phyloP scores from a whole-genome alignment of 2,329 filamentous ascomycete species.

The Colletotrichum filicis region DNA sequence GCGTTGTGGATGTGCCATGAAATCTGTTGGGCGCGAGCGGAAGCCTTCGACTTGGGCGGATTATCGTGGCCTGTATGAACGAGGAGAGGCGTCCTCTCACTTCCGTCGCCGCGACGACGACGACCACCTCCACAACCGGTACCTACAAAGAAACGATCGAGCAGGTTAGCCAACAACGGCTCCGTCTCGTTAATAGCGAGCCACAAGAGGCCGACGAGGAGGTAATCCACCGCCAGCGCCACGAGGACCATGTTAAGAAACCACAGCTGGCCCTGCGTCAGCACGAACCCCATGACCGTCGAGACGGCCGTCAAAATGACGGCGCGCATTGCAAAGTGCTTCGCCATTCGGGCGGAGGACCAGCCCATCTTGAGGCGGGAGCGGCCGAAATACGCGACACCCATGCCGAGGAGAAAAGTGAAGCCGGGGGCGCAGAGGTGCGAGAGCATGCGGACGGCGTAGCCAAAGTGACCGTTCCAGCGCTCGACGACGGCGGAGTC shows the following conservation, averaged over 20 bases:
- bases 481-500: constrained; percentile 47
- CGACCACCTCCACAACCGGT: too few species aligned
- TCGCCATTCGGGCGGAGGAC: constrained; percentile 45
- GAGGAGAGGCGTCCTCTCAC: constrained; percentile 46
- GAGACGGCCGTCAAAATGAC: constrained; percentile 48
- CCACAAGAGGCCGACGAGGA: constrained; percentile 56
- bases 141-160: constrained; percentile 35
- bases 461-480: constrained; percentile 52
- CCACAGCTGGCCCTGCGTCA: constrained; percentile 50
- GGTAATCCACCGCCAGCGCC: constrained; percentile 56
- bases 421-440: constrained; percentile 59
- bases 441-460: constrained; percentile 52
- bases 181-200: constrained; percentile 49
- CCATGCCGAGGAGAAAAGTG: constrained; percentile 57
- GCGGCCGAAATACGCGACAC: constrained; percentile 56
- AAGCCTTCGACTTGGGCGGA: constrained; percentile 4
- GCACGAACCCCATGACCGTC: constrained; percentile 43
- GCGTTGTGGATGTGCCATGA: constrained; percentile 56
- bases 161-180: constrained; percentile 40
- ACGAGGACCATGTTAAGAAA: constrained; percentile 57
- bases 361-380: constrained; percentile 54
- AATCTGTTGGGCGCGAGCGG: constrained; percentile 32
- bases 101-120: constrained; percentile 18
- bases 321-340: constrained; percentile 52
- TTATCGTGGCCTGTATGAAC: constrained; percentile 5